Evolutionary conservation across 306 rosid species (phyloP).

Genomic region (Quercus agrifolia): DNA sequence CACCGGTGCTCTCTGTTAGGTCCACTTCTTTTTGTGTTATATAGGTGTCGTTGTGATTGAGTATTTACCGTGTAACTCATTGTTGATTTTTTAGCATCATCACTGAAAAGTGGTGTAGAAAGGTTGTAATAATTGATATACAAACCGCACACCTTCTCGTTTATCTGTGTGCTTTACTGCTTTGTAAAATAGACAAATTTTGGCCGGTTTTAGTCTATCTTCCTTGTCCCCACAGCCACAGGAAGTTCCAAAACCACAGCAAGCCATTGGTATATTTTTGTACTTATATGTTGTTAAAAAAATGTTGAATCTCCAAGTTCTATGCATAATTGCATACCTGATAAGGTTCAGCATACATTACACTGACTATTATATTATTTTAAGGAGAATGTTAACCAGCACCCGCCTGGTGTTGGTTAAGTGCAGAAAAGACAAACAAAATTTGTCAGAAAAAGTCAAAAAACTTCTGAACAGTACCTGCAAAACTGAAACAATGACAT

Average conservation of each 20-base stretch:
- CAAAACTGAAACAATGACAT: too few relatives aligned
- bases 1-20: too few relatives aligned
- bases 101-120: too few relatives aligned
- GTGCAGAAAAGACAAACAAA: too few relatives aligned
- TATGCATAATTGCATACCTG: background rate
- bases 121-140: background rate
- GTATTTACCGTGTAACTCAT: too few relatives aligned
- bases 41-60: too few relatives aligned
- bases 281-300: background rate
- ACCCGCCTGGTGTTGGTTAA: too few relatives aligned
- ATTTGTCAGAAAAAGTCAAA: too few relatives aligned
- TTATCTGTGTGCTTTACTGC: constrained; percentile 9
- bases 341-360: background rate
- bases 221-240: background rate
- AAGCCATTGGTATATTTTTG: constrained; percentile 4
- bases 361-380: background rate
- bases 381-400: too few relatives aligned
- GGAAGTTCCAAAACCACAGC: constrained; percentile 10
- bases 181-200: background rate
- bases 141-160: background rate
- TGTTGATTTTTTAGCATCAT: too few relatives aligned
- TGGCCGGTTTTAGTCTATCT: background rate
- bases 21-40: too few relatives aligned
- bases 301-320: background rate
- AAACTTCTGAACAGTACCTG: too few relatives aligned